phyloP scores from a whole-genome alignment of 257 asterid species.

The Gardenia jasminoides region DNA sequence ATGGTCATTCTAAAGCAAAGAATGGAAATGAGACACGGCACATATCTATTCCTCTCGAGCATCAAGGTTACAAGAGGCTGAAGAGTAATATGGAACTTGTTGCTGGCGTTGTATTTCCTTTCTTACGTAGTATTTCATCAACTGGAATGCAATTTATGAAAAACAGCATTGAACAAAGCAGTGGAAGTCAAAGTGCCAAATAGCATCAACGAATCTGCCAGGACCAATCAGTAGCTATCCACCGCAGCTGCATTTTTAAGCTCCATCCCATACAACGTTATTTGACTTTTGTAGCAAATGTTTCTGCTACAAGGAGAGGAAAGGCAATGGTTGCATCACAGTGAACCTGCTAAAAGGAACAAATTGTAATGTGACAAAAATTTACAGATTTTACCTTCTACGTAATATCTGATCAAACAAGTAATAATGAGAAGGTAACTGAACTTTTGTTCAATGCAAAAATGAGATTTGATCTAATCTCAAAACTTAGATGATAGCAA shows the following conservation, averaged over 20 bases:
- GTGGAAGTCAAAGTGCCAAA: background rate
- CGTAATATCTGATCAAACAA: background rate
- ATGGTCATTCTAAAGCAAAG: background rate
- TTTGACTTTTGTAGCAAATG: constrained; percentile 59
- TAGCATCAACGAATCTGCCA: background rate
- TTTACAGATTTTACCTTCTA: background rate
- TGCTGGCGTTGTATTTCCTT: background rate
- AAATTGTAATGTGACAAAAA: background rate
- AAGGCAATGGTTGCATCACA: constrained; percentile 94
- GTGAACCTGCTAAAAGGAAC: constrained; percentile 57
- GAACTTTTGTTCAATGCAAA: too few relatives aligned
- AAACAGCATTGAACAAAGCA: background rate
- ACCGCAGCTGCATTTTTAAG: constrained; percentile 1
- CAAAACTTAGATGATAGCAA: background rate
- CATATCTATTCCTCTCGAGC: background rate
- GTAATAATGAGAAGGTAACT: background rate
- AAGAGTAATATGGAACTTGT: background rate
- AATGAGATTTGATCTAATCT: background rate
- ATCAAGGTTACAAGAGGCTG: background rate
- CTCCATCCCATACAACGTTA: background rate
- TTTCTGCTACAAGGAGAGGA: constrained; percentile 82
- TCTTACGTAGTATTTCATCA: background rate
- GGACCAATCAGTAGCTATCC: background rate
- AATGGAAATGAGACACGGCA: background rate
- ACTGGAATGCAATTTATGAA: background rate